Evolutionary conservation across 2,329 filamentous ascomycete species (phyloP).

Genomic region (Alternaria brassicicola): DNA sequence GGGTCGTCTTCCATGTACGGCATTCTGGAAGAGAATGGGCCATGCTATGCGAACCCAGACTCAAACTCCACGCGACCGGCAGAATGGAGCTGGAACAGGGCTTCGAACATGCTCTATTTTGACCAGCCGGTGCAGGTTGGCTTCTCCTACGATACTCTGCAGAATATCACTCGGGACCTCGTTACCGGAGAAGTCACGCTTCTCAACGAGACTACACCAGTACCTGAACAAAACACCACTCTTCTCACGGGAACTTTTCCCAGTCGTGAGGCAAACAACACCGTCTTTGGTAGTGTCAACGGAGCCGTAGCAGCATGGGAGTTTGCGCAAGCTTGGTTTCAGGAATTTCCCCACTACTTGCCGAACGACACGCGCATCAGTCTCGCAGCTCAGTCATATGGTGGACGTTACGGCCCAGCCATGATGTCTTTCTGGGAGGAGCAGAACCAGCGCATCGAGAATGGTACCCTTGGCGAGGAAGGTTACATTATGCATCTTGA

Average conservation of each 20-base stretch:
- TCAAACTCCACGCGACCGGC: constrained; percentile 14
- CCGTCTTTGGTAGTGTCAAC: constrained; percentile 25
- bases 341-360: constrained; percentile 28
- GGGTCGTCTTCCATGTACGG: constrained; percentile 55
- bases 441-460: constrained; percentile 21
- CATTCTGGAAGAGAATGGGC: constrained; percentile 53
- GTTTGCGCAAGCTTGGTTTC: constrained; percentile 29
- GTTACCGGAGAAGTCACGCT: constrained; percentile 16
- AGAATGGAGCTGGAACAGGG: constrained; percentile 25
- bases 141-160: constrained; percentile 55
- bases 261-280: constrained; percentile 25
- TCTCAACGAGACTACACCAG: constrained; percentile 18
- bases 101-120: constrained; percentile 62
- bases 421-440: constrained; percentile 24
- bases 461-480: constrained; percentile 12
- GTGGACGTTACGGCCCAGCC: constrained; percentile 20
- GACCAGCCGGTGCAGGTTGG: constrained; percentile 66
- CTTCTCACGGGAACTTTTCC: constrained; percentile 25
- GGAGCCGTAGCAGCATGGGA: constrained; percentile 29
- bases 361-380: constrained; percentile 27
- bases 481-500: constrained; percentile 18
- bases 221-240: constrained; percentile 25
- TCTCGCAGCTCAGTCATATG: constrained; percentile 26
- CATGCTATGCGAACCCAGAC: constrained; percentile 52
- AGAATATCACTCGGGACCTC: constrained; percentile 29